Evolutionary conservation across 1,284 basidiomycete genomes (phyloP).

Genomic region (Tilletia horrida): DNA sequence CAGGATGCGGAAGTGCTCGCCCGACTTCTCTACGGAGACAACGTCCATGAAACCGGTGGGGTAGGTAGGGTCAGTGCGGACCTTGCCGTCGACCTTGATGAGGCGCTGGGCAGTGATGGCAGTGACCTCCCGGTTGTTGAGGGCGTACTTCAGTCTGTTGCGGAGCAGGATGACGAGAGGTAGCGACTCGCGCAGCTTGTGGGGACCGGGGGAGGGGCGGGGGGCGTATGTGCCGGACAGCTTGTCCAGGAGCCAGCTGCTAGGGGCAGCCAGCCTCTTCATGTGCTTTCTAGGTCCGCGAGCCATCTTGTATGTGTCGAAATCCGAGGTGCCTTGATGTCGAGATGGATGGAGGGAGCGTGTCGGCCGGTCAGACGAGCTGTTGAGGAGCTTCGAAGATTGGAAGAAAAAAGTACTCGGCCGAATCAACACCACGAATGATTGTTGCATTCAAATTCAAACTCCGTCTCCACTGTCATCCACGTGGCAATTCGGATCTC

Average conservation of each 20-base stretch:
- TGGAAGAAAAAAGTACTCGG: too few relatives aligned
- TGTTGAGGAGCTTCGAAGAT: too few relatives aligned
- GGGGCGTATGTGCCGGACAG: slow-evolving; percentile 95
- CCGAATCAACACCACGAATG: too few relatives aligned
- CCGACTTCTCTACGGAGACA: slow-evolving; percentile 94
- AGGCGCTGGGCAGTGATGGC: slow-evolving; percentile 92
- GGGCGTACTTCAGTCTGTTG: slow-evolving; percentile 98
- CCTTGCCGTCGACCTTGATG: slow-evolving; percentile 98
- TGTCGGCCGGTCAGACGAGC: too few relatives aligned
- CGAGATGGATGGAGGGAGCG: too few relatives aligned
- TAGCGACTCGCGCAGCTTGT: slow-evolving; percentile 97
- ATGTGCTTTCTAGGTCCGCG: slow-evolving; percentile 99
- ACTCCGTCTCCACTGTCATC: too few relatives aligned
- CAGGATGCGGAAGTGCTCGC: slow-evolving; percentile 98
- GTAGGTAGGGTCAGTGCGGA: slow-evolving; percentile 95
- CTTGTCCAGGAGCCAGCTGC: slow-evolving; percentile 99
- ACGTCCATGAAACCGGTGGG: slow-evolving; percentile 98
- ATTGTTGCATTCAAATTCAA: too few relatives aligned
- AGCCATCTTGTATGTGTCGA: slow-evolving; percentile 33
- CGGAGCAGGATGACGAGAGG: slow-evolving; percentile 72
- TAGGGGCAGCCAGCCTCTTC: slow-evolving; percentile 95
- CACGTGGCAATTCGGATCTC: too few relatives aligned
- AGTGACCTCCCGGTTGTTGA: slow-evolving; percentile 92
- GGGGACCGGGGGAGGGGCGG: slow-evolving; percentile 93
- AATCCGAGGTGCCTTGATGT: too few relatives aligned